Conservation (phyloP, 352 stramenopile genomes). For the Paralagenidium karlingii region DNA sequence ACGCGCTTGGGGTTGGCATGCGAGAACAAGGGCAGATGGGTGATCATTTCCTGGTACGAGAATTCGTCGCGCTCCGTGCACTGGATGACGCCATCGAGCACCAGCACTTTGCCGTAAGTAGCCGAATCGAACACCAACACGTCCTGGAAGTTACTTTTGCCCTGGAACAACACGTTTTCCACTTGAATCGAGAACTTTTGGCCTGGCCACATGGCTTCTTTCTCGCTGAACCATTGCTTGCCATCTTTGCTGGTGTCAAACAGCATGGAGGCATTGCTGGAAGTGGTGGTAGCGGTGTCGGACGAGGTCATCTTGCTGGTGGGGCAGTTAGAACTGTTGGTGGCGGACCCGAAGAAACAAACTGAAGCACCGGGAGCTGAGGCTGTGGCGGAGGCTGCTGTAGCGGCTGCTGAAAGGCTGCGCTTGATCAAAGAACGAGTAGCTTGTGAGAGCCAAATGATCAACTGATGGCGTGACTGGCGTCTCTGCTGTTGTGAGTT, state of each 20-base stretch:
- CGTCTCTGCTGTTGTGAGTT: too few species aligned
- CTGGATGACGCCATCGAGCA: constrained; percentile 99
- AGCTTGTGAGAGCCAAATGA: too few species aligned
- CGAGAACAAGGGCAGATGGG: constrained; percentile 94
- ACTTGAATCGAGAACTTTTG: constrained; percentile 90
- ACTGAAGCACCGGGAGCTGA: too few species aligned
- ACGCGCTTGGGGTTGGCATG: constrained; percentile 93
- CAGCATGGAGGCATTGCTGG: constrained; percentile 13
- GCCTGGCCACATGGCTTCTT: constrained; percentile 90
- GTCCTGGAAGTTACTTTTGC: constrained; percentile 96
- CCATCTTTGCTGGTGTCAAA: constrained; percentile 14
- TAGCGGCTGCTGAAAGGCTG: too few species aligned
- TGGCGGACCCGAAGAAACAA: too few species aligned
- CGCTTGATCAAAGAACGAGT: too few species aligned
- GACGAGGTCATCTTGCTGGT: too few species aligned
- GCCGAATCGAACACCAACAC: constrained; percentile 98
- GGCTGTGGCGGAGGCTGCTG: background rate
- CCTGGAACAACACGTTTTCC: constrained; percentile 90
- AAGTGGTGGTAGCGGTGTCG: background rate
- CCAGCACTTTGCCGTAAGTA: constrained; percentile 96
- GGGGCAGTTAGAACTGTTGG: too few species aligned
- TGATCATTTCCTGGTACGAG: constrained; percentile 99
- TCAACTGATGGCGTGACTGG: too few species aligned
- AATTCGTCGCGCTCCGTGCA: constrained; percentile 97
- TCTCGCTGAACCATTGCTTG: constrained; percentile 92